phyloP scores from a whole-genome alignment of 352 stramenopile genomes.

The Globisporangium spiculum region DNA sequence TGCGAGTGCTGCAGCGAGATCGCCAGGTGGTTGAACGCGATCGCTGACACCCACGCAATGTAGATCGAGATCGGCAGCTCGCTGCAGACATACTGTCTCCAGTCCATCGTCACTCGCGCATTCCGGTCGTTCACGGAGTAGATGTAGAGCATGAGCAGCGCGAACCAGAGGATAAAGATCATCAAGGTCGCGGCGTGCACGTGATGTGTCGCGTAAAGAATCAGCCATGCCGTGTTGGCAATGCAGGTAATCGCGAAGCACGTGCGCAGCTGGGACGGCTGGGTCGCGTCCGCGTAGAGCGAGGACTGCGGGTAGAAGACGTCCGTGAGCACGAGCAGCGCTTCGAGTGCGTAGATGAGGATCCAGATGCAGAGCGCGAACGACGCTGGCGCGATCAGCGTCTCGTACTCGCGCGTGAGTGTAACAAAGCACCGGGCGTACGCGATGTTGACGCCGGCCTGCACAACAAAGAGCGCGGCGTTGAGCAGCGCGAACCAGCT shows the following conservation, averaged over 20 bases:
- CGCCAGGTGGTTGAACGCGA: slow-evolving; percentile 61
- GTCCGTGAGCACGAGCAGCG: slow-evolving; percentile 58
- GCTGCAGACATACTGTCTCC: slow-evolving; percentile 70
- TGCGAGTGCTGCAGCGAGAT: slow-evolving; percentile 64
- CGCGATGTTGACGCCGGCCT: slow-evolving; percentile 62
- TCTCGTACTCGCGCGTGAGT: slow-evolving; percentile 59
- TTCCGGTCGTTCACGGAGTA: slow-evolving; percentile 79
- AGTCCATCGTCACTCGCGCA: slow-evolving; percentile 42
- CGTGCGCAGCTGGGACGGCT: slow-evolving; percentile 54
- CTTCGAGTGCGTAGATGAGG: slow-evolving; percentile 64
- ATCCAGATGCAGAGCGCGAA: slow-evolving; percentile 70
- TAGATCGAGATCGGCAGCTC: slow-evolving; percentile 74
- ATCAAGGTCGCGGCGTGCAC: slow-evolving; percentile 52
- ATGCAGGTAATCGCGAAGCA: slow-evolving; percentile 69
- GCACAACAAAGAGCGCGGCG: slow-evolving; percentile 50
- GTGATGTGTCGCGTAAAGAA: slow-evolving; percentile 55
- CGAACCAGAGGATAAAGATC: slow-evolving; percentile 71
- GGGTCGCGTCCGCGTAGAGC: slow-evolving; percentile 68
- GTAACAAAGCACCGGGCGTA: slow-evolving; percentile 57
- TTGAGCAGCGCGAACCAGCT: slow-evolving; percentile 59
- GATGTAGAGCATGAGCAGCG: slow-evolving; percentile 70
- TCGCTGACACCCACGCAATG: slow-evolving; percentile 74
- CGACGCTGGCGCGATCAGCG: slow-evolving; percentile 61
- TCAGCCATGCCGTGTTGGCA: slow-evolving; percentile 63
- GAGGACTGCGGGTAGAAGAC: slow-evolving; percentile 62